These are phyloP conservation scores for Butyriboletus loyo DNA, from an alignment of 768 basidiomycete species.

Conservation along the genomic window DNA sequence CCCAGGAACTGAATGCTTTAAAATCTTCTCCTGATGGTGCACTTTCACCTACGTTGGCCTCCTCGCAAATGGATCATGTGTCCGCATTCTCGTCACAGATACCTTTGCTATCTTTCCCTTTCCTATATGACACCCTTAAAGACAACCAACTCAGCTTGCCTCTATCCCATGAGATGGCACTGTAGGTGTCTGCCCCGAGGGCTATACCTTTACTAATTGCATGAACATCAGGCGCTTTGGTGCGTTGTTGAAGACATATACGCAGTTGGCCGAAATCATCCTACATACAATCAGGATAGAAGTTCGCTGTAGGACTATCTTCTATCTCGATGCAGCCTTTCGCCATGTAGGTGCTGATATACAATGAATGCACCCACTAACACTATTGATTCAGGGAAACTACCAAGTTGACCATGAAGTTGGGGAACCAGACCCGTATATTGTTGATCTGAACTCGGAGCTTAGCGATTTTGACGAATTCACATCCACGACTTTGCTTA, in stretches of 20 bases:
- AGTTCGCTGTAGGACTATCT: conserved; percentile 77
- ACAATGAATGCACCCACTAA: conserved; percentile 5
- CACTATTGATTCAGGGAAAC: conserved; percentile 57
- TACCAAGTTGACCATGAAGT: conserved; percentile 81
- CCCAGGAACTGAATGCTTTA: conserved; percentile 62
- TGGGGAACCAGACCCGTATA: conserved; percentile 86
- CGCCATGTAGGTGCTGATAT: conserved; percentile 51
- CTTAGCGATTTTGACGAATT: conserved; percentile 74
- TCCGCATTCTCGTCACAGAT: conserved; percentile 41
- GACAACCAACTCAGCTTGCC: conserved; percentile 63
- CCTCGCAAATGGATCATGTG: conserved; percentile 45
- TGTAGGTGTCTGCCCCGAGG: conserved; percentile 51
- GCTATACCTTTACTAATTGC: conserved; percentile 1
- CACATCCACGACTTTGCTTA: conserved; percentile 57
- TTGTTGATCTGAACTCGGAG: conserved; percentile 82
- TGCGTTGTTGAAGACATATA: conserved; percentile 85
- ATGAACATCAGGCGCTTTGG: conserved; percentile 73
- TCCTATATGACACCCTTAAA: conserved; percentile 34
- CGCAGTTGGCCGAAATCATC: conserved; percentile 83
- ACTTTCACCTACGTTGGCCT: conserved; percentile 48
- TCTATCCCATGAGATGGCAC: conserved; percentile 82
- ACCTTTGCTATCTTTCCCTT: conserved; percentile 47
- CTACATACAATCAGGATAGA: conserved; percentile 87
- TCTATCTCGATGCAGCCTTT: conserved; percentile 78
- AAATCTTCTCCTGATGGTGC: conserved; percentile 54